Conservation (phyloP, 2,329 filamentous ascomycete genomes). For the Botryotinia narcissicola region DNA sequence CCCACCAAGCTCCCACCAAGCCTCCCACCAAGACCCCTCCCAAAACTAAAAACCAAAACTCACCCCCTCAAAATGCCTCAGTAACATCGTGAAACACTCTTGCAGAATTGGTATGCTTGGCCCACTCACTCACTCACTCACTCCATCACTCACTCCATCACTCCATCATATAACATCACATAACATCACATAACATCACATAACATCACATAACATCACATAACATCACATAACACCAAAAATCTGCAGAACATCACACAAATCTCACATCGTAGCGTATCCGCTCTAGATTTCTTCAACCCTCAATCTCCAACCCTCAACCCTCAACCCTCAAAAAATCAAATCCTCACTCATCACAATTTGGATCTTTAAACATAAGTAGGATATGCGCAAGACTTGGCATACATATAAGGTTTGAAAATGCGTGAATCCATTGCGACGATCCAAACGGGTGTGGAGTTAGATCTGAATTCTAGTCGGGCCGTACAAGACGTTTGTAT, state of each 20-base stretch:
- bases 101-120: slow-evolving; percentile 17
- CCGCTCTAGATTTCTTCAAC: background rate
- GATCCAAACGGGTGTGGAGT: background rate
- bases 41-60: too few species aligned
- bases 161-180: background rate
- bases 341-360: too few species aligned
- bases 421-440: background rate
- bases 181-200: background rate
- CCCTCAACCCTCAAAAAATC: too few species aligned
- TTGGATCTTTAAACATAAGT: background rate
- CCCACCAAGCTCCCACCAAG: too few species aligned
- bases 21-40: background rate
- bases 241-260: background rate
- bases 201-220: background rate
- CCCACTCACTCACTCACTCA: background rate
- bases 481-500: background rate
- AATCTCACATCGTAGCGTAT: background rate
- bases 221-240: too few species aligned
- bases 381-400: background rate
- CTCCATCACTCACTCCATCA: too few species aligned
- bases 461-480: background rate
- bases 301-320: too few species aligned
- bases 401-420: background rate
- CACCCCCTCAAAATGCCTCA: background rate
- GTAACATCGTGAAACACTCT: slow-evolving; percentile 9